Conservation (phyloP, 495 filamentous ascomycete species). For the Trichoderma erinaceum region DNA sequence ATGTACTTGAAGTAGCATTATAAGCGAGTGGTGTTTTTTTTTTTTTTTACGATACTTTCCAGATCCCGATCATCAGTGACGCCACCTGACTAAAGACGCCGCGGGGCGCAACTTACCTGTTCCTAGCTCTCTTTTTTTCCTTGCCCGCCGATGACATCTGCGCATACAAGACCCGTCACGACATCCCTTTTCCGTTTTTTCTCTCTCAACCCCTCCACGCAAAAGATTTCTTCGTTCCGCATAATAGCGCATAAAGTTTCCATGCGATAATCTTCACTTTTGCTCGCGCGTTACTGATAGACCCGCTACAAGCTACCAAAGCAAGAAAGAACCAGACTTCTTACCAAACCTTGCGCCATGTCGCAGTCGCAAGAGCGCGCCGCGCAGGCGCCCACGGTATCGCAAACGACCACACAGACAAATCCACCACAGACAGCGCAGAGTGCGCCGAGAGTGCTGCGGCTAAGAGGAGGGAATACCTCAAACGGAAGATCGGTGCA, state of each 20-base stretch:
- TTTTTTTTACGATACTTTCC: background rate
- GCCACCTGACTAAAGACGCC: background rate
- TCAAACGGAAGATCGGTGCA: conserved; percentile 53
- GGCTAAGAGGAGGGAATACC: conserved; percentile 37
- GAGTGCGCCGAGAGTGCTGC: conserved; percentile 36
- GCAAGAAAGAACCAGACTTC: background rate
- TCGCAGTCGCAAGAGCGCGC: conserved; percentile 11
- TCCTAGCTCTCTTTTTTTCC: background rate
- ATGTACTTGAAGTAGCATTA: background rate
- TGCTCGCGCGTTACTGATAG: background rate
- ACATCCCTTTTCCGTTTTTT: background rate
- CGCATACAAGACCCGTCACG: background rate
- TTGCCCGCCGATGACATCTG: background rate
- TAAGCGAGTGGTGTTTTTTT: background rate
- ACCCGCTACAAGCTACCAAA: background rate
- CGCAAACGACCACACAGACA: conserved; percentile 22
- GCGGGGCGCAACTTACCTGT: background rate
- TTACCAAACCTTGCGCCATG: background rate
- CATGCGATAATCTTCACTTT: background rate
- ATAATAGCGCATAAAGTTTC: background rate
- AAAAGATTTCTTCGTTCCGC: background rate
- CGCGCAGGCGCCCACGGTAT: conserved; percentile 14
- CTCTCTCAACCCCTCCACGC: background rate
- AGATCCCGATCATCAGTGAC: background rate
- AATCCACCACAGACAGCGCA: conserved; percentile 18